Conservation (phyloP, 1,284 basidiomycete genomes). For the Apiotrichum veenhuisii region DNA sequence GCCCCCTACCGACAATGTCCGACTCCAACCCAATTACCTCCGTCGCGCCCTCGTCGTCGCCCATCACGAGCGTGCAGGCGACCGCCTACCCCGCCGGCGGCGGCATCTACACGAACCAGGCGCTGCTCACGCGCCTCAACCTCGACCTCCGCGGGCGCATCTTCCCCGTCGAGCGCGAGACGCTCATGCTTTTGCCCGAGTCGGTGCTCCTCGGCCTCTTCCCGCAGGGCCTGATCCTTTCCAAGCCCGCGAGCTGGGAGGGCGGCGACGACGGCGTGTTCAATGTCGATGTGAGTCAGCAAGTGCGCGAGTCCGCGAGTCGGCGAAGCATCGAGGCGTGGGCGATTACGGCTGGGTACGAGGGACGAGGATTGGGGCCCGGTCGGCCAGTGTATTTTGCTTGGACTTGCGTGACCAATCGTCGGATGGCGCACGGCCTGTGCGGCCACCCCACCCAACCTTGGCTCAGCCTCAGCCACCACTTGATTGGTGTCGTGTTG, state of each 20-base stretch:
- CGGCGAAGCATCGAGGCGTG: too few species aligned
- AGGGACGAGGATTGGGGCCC: too few species aligned
- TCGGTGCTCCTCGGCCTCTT: slow-evolving; percentile 94
- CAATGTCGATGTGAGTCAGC: slow-evolving; percentile 81
- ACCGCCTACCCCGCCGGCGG: slow-evolving; percentile 43
- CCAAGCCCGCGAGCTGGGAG: slow-evolving; percentile 65
- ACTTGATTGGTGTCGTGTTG: too few species aligned
- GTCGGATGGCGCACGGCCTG: too few species aligned
- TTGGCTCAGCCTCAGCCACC: too few species aligned
- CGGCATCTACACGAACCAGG: slow-evolving; percentile 43
- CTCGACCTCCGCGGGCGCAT: slow-evolving; percentile 87
- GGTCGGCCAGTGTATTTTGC: too few species aligned
- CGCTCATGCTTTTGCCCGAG: slow-evolving; percentile 97
- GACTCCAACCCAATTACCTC: slow-evolving; percentile 49
- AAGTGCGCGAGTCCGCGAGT: too few species aligned
- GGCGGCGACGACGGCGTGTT: slow-evolving; percentile 93
- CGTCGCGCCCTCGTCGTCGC: slow-evolving; percentile 58
- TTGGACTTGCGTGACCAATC: too few species aligned
- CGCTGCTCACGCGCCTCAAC: slow-evolving; percentile 77
- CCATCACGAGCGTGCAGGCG: slow-evolving; percentile 72
- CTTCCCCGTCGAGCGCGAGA: slow-evolving; percentile 95
- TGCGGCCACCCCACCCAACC: too few species aligned
- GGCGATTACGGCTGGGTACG: too few species aligned
- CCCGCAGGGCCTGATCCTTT: slow-evolving; percentile 92
- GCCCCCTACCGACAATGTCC: slow-evolving; percentile 23